phyloP scores from a whole-genome alignment of 805 yeast genomes.

The Yarrowia porcina region DNA sequence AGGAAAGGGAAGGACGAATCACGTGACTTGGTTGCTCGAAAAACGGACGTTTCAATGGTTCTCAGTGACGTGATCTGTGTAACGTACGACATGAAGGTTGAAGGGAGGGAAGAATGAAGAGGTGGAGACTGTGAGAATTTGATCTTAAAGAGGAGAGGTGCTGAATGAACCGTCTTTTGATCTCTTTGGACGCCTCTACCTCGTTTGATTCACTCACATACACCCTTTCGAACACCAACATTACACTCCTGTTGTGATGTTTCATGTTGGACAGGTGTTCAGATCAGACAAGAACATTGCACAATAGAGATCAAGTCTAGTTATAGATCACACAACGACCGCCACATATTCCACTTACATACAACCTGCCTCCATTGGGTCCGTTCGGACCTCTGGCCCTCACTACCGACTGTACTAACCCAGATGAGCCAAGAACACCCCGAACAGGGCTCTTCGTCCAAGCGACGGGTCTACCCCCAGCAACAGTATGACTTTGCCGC shows the following conservation, averaged over 20 bases:
- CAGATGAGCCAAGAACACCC: conserved; percentile 25
- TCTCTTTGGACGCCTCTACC: no score
- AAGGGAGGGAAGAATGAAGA: no score
- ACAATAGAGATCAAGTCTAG: no score
- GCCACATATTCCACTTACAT: not conserved
- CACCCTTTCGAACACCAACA: no score
- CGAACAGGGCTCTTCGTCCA: conserved; percentile 21
- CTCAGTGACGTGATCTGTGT: not conserved
- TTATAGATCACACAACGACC: not conserved
- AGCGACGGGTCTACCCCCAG: conserved; percentile 49
- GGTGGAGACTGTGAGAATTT: no score
- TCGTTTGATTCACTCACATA: no score
- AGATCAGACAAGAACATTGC: not conserved
- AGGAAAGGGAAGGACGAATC: not conserved
- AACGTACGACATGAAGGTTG: not conserved
- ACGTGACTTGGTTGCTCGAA: not conserved
- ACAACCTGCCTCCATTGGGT: no score
- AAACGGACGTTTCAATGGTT: not conserved
- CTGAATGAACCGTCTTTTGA: no score
- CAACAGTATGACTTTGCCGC: conserved; percentile 44
- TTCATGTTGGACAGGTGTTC: no score
- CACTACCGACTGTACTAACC: not conserved
- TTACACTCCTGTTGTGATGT: no score
- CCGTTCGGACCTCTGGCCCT: no score
- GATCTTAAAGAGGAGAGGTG: no score